Conservation (phyloP, 2,329 filamentous ascomycete genomes). For the Aspergillus unguis region DNA sequence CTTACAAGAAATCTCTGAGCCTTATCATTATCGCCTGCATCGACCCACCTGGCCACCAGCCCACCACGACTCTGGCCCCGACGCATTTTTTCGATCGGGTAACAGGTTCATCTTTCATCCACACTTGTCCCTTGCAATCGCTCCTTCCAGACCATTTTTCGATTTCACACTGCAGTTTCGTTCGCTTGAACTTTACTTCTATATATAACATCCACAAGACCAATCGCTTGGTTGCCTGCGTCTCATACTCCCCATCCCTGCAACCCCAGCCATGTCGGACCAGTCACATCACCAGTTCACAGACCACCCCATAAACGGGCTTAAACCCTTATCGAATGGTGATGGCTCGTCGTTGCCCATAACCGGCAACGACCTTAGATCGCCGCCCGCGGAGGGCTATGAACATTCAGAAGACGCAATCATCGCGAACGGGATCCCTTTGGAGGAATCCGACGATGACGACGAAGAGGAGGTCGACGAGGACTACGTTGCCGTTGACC, state of each 20-base stretch:
- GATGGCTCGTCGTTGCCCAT: constrained; percentile 28
- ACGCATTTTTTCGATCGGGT: constrained; percentile 6
- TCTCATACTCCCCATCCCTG: neutral
- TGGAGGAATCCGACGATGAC: constrained; percentile 28
- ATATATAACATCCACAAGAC: constrained; percentile 2
- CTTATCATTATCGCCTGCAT: constrained; percentile 6
- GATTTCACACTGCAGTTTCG: neutral
- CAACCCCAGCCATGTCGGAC: constrained; percentile 28
- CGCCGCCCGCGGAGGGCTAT: constrained; percentile 26
- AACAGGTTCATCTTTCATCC: neutral
- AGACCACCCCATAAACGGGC: constrained; percentile 30
- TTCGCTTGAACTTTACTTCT: neutral
- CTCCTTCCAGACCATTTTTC: constrained; percentile 4
- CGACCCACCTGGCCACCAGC: constrained; percentile 1
- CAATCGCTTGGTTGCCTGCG: neutral
- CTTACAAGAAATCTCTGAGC: neutral
- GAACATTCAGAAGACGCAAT: constrained; percentile 24
- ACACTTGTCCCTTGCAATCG: constrained; percentile 1
- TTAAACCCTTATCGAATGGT: constrained; percentile 32
- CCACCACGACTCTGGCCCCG: neutral
- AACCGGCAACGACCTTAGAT: constrained; percentile 24
- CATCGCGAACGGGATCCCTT: constrained; percentile 30
- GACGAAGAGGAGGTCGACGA: constrained; percentile 38
- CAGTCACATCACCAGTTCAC: constrained; percentile 24
- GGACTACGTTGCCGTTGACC: constrained; percentile 42